phyloP scores from a whole-genome alignment of 768 basidiomycete genomes.

The Chlorophyllum brunneum region DNA sequence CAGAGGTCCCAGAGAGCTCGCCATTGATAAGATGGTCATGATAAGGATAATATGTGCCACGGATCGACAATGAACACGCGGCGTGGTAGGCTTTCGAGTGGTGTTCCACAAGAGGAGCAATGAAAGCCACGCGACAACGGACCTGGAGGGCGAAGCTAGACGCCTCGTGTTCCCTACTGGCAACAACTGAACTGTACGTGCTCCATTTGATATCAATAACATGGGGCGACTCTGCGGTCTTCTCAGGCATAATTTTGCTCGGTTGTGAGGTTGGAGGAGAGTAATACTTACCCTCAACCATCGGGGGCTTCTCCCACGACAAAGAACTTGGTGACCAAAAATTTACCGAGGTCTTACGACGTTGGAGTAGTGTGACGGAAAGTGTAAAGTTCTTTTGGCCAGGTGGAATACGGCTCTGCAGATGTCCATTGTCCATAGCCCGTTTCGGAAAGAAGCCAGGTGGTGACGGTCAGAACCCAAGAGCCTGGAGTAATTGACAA shows the following conservation, averaged over 20 bases:
- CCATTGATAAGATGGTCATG: not conserved
- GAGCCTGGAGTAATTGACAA: not conserved
- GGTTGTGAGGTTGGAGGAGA: not conserved
- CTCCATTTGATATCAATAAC: not conserved
- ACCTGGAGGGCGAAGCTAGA: not conserved
- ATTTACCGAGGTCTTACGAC: conserved; percentile 1
- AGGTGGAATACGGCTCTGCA: not conserved
- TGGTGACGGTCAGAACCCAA: not conserved
- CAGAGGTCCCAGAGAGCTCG: not conserved
- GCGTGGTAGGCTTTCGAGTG: conserved; percentile 9
- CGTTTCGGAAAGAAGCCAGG: not conserved
- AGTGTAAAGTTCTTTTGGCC: not conserved
- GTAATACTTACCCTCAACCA: not conserved
- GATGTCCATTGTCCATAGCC: not conserved
- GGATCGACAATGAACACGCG: conserved; percentile 11
- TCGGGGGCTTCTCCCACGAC: not conserved
- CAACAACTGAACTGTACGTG: not conserved
- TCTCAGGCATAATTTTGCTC: not conserved
- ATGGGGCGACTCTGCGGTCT: too few species aligned
- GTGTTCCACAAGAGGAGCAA: not conserved
- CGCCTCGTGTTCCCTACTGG: conserved; percentile 1
- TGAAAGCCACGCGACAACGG: conserved; percentile 9
- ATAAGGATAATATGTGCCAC: conserved; percentile 2
- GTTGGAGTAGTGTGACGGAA: too few species aligned
- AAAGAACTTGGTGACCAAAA: not conserved